Percentiles rank a stretch among this genome's conserved stretches.
These are phyloP conservation scores for Blastobotrys petasosporus DNA, from an alignment of 1,139 yeast species.

Conservation along the genomic window DNA sequence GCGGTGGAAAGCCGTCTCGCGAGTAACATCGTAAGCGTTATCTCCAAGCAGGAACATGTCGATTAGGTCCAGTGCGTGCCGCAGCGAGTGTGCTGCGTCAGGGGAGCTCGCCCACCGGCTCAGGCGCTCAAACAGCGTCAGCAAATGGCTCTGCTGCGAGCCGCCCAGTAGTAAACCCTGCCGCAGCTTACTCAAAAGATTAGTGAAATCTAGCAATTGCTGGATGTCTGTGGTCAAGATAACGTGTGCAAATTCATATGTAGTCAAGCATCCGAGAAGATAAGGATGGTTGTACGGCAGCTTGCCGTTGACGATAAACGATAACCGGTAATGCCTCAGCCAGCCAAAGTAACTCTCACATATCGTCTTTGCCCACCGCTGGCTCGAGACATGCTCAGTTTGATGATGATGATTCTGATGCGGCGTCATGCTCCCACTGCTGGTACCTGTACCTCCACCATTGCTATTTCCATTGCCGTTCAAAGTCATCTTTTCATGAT, in stretches of 20 bases:
- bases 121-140: conserved; percentile 4
- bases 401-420: background rate
- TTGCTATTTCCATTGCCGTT: background rate
- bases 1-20: conserved; percentile 26
- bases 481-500: conserved; percentile 1
- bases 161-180: background rate
- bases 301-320: conserved; percentile 22
- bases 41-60: conserved; percentile 25
- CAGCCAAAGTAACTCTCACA: conserved; percentile 24
- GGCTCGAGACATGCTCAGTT: background rate
- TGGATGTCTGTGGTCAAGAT: conserved; percentile 20
- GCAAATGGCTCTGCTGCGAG: background rate
- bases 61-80: conserved; percentile 24
- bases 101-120: conserved; percentile 10
- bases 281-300: conserved; percentile 26
- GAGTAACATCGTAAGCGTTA: conserved; percentile 21
- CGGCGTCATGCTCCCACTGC: background rate
- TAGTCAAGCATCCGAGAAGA: conserved; percentile 25
- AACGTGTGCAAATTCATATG: conserved; percentile 26
- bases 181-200: conserved; percentile 10
- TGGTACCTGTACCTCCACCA: background rate
- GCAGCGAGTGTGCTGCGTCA: conserved; percentile 16
- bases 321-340: conserved; percentile 23
- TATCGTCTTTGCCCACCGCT: conserved; percentile 19
- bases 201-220: conserved; percentile 17